phyloP scores from a whole-genome alignment of 805 yeast genomes.

The Brettanomyces naardenensis region DNA sequence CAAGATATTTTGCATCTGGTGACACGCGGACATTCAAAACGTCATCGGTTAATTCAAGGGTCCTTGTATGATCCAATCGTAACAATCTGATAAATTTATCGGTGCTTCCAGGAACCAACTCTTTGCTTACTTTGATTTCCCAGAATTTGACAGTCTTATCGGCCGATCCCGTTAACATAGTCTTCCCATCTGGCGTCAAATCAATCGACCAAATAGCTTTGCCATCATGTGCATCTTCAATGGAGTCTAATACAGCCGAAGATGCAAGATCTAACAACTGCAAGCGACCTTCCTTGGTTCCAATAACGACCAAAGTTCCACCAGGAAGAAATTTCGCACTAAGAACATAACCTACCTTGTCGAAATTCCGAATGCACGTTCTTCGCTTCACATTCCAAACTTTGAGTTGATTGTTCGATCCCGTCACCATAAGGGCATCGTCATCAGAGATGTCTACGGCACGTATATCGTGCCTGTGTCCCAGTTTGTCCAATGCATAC shows the following conservation, averaged over 20 bases:
- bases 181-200: constrained; percentile 75
- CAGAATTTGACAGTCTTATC: constrained; percentile 88
- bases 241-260: constrained; percentile 60
- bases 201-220: constrained; percentile 86
- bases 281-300: constrained; percentile 80
- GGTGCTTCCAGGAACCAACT: constrained; percentile 60
- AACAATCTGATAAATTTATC: constrained; percentile 40
- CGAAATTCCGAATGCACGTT: constrained; percentile 79
- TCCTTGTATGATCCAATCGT: constrained; percentile 64
- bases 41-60: constrained; percentile 82
- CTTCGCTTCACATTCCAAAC: constrained; percentile 76
- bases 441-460: constrained; percentile 78
- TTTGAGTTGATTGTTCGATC: constrained; percentile 83
- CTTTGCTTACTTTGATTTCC: constrained; percentile 67
- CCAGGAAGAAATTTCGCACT: constrained; percentile 84
- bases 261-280: constrained; percentile 83
- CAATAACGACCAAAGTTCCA: constrained; percentile 77
- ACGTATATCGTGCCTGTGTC: constrained; percentile 87
- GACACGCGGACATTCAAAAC: constrained; percentile 73
- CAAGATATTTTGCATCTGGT: constrained; percentile 68
- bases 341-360: constrained; percentile 74
- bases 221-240: constrained; percentile 69
- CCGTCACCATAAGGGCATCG: constrained; percentile 73
- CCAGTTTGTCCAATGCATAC: constrained; percentile 62
- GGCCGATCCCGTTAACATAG: constrained; percentile 86